These are phyloP conservation scores for Halophytophthora polymorphica DNA, from an alignment of 352 stramenopile genomes.

Conservation along the genomic window DNA sequence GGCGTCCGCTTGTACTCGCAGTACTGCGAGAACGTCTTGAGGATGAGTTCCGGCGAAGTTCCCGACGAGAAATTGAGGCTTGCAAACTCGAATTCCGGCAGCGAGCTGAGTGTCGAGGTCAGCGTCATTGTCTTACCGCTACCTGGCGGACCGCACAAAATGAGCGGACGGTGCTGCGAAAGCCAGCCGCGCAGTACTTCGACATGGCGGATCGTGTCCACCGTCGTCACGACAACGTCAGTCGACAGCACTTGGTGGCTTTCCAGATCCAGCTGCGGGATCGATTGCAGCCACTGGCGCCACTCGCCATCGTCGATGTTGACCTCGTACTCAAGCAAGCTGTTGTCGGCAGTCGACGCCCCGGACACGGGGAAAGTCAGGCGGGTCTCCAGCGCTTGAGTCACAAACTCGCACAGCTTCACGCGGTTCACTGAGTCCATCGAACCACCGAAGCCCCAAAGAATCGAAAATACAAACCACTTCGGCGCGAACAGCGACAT, in stretches of 20 bases:
- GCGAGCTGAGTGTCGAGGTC: constrained; percentile 95
- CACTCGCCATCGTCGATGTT: constrained; percentile 97
- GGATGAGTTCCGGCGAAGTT: constrained; percentile 97
- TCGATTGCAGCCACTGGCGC: constrained; percentile 93
- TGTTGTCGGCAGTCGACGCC: constrained; percentile 60
- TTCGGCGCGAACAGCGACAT: constrained; percentile 95
- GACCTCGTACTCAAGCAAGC: constrained; percentile 95
- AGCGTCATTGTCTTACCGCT: constrained; percentile 99
- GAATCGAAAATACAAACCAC: constrained; percentile 97
- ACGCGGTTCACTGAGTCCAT: constrained; percentile 92
- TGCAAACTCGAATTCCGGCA: constrained; percentile 98
- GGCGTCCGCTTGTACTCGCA: constrained; percentile 98
- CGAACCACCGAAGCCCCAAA: constrained; percentile 99
- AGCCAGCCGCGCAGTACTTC: constrained; percentile 98
- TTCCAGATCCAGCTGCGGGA: constrained; percentile 98
- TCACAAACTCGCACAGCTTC: constrained; percentile 88
- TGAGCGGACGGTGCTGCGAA: constrained; percentile 94
- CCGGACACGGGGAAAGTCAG: constrained; percentile 82
- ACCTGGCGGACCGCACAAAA: constrained; percentile 98
- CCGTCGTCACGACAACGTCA: constrained; percentile 99
- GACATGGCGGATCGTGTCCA: constrained; percentile 98
- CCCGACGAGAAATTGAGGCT: constrained; percentile 99
- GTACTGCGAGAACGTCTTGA: constrained; percentile 99
- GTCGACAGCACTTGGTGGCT: constrained; percentile 95
- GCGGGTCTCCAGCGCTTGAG: constrained; percentile 87